phyloP scores from a whole-genome alignment of 1,284 basidiomycete species.

The Pisolithus thermaeus region DNA sequence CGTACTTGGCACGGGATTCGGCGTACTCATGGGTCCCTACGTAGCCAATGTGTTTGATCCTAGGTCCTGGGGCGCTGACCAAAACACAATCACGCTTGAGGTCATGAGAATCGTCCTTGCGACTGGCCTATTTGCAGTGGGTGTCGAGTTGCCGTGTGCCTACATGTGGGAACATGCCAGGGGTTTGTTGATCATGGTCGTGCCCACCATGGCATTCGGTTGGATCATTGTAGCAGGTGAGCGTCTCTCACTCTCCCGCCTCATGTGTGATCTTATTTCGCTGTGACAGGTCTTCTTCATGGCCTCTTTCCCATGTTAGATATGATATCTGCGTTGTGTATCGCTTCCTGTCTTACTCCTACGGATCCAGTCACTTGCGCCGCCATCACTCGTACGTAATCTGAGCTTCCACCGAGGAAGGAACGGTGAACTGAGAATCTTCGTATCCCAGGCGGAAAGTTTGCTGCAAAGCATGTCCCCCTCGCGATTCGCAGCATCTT shows the following conservation, averaged over 20 bases:
- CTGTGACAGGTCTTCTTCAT: conserved; percentile 46
- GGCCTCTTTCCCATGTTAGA: conserved; percentile 64
- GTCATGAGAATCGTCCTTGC: conserved; percentile 68
- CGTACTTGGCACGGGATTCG: conserved; percentile 80
- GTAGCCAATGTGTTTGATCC: conserved; percentile 77
- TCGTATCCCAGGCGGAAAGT: conserved; percentile 72
- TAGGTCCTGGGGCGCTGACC: conserved; percentile 57
- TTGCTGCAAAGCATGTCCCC: conserved; percentile 85
- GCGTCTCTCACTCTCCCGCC: conserved; percentile 9
- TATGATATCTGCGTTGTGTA: conserved; percentile 71
- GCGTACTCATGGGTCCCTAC: conserved; percentile 72
- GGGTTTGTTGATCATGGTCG: conserved; percentile 57
- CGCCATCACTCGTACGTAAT: conserved; percentile 28
- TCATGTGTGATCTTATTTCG: background rate
- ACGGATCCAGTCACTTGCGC: conserved; percentile 84
- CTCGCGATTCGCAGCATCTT: conserved; percentile 77
- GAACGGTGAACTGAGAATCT: no score
- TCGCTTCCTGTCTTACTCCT: conserved; percentile 89
- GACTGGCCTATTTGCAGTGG: conserved; percentile 67
- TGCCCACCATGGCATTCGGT: conserved; percentile 76
- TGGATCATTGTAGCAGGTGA: conserved; percentile 63
- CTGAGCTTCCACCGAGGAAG: no score
- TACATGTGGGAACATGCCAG: conserved; percentile 63
- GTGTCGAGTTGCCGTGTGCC: conserved; percentile 63
- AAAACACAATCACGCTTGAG: conserved; percentile 71